Conservation (phyloP, 1,284 basidiomycete species). For the Cryptococcus maquisensis region DNA sequence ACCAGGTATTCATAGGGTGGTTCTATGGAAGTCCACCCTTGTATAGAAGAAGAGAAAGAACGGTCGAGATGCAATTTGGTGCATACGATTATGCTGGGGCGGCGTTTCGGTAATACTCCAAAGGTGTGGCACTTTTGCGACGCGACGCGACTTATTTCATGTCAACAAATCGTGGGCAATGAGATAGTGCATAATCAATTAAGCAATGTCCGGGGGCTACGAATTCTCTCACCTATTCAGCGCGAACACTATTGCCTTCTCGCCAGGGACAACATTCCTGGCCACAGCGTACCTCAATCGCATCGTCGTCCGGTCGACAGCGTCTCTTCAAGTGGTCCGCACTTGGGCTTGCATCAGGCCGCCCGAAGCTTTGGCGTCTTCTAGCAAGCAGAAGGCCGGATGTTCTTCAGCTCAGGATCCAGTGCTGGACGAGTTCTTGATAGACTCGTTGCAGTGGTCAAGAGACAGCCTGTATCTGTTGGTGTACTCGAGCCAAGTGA, state of each 20-base stretch:
- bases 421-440: slow-evolving; percentile 27
- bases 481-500: slow-evolving; percentile 63
- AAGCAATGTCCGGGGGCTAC: slow-evolving; percentile 33
- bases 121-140: slow-evolving; percentile 1
- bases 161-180: not conserved
- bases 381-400: not conserved
- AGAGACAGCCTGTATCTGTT: slow-evolving; percentile 75
- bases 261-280: slow-evolving; percentile 47
- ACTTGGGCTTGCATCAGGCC: slow-evolving; percentile 30
- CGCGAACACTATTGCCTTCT: slow-evolving; percentile 29
- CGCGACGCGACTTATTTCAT: slow-evolving; percentile 3
- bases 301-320: slow-evolving; percentile 40
- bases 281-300: slow-evolving; percentile 32
- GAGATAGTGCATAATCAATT: not conserved
- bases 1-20: slow-evolving; percentile 9
- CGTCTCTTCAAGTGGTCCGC: slow-evolving; percentile 39
- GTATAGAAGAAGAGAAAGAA: slow-evolving; percentile 2
- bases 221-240: slow-evolving; percentile 40
- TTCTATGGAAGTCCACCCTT: slow-evolving; percentile 11
- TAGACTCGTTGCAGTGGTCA: slow-evolving; percentile 76
- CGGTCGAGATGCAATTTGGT: not conserved
- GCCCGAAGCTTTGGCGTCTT: not conserved
- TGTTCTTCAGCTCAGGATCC: not conserved
- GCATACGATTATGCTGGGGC: not conserved
- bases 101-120: slow-evolving; percentile 2